Base-by-base conservation (phyloP, 1,139 yeast species). In the Scheffersomyces quercinus region DNA sequence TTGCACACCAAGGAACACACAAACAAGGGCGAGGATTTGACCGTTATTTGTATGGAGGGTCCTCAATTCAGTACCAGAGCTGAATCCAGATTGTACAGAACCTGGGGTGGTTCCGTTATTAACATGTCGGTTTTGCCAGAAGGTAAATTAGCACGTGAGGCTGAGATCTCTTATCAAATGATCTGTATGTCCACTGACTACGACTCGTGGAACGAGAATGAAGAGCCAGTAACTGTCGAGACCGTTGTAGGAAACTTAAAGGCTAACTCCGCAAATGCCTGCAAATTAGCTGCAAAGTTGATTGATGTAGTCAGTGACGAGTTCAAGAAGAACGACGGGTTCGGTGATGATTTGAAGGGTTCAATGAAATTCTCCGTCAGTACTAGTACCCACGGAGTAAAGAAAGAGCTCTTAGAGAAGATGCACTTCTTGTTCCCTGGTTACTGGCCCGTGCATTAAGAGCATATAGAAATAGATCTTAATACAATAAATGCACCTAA, bases 151-250 rank as follows among this genome's bases (percentile, higher is more conserved):
- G 99, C 99, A 9, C 83, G 95, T 61, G 99, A 93, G 69, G 97
- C 98, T 30, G 99, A 93, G 67, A 85, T 93, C 52, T 79, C 96
- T 30, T 93, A 95, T 68, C 98, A 91, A 67, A 93, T 93, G 97
- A 81, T 93, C 51, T 93, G 99, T 70, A 95, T 93, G 99, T 86
- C 96, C 2, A 93, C 99, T 13, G 99, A 95, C 67, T 93, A 95
- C 67, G 99, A 93, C 63, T 96, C 99, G 16, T 93, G 99, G 99
- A 87, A 90, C 61, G 96, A 87, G 57, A 82, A 80, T 45, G 97
- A 85, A 61, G 98, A 91, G 57, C 95, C 98, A 2, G 99, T 93
- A 38, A 91, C 98, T 10, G 98, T 95, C 13, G 97, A 91, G 68
- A 87, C 96, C 5, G 97, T 93, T 37, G 91, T 93, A 43, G 89